Percentiles rank a stretch among this genome's conserved stretches.
Evolutionary conservation across 768 basidiomycete genomes (phyloP).

Genomic region (Tricholoma bakamatsutake): DNA sequence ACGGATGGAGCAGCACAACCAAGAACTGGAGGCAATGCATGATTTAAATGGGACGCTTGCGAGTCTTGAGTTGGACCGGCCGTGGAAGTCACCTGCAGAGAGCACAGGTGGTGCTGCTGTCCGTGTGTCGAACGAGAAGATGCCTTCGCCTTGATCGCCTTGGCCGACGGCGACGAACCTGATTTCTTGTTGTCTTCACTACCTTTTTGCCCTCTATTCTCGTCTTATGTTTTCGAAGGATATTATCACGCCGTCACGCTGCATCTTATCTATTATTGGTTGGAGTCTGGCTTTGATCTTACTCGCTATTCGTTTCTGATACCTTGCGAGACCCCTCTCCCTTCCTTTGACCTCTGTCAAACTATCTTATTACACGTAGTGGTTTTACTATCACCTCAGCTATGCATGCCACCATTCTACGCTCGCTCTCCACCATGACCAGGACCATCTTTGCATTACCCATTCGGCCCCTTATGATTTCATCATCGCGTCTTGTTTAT

Average conservation of each 20-base stretch:
- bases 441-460: background rate
- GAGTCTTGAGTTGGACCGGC: constrained; percentile 58
- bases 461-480: background rate
- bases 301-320: constrained; percentile 5
- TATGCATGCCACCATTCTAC: constrained; percentile 4
- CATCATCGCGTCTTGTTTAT: background rate
- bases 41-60: constrained; percentile 76
- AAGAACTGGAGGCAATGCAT: constrained; percentile 50
- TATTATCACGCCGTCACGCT: constrained; percentile 27
- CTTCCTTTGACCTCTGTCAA: background rate
- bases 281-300: constrained; percentile 19
- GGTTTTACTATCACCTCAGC: background rate
- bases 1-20: constrained; percentile 17
- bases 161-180: constrained; percentile 4
- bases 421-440: background rate
- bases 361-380: constrained; percentile 6
- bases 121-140: constrained; percentile 11
- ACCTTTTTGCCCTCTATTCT: background rate
- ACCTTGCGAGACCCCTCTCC: constrained; percentile 4
- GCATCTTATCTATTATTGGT: constrained; percentile 26
- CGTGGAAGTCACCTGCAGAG: constrained; percentile 22
- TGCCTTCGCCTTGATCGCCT: constrained; percentile 14
- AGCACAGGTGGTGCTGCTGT: constrained; percentile 9
- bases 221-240: constrained; percentile 19
- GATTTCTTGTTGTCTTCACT: constrained; percentile 5